Percentiles rank a stretch among this genome's conserved stretches.
phyloP scores from a whole-genome alignment of 352 stramenopile species.

The Globisporangium echinulatum region DNA sequence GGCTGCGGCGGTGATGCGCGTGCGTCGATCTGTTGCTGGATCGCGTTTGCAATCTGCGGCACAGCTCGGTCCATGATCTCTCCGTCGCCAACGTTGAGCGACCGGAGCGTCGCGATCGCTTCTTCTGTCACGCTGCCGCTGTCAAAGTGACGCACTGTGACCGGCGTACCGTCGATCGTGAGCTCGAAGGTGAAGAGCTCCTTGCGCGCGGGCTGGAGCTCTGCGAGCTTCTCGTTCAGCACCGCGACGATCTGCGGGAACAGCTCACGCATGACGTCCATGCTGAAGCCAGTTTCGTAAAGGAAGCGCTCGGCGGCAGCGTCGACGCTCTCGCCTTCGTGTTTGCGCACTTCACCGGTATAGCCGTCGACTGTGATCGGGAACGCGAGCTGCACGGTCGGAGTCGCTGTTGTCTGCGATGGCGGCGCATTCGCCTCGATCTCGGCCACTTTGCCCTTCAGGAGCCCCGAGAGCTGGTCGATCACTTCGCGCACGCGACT shows the following conservation, averaged over 20 bases:
- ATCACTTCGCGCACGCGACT: slow-evolving; percentile 45
- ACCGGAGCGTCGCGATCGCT: slow-evolving; percentile 38
- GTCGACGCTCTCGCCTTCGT: slow-evolving; percentile 49
- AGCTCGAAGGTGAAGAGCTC: slow-evolving; percentile 56
- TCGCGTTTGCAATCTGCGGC: slow-evolving; percentile 56
- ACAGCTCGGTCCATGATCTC: slow-evolving; percentile 45
- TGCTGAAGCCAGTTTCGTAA: slow-evolving; percentile 41
- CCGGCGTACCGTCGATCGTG: slow-evolving; percentile 40
- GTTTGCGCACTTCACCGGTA: slow-evolving; percentile 44
- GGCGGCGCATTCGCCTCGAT: slow-evolving; percentile 21
- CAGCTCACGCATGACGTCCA: slow-evolving; percentile 57
- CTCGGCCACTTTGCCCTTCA: slow-evolving; percentile 58
- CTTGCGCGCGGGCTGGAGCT: slow-evolving; percentile 44
- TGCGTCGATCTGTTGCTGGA: slow-evolving; percentile 36
- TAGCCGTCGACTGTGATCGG: slow-evolving; percentile 51
- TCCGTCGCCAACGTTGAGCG: slow-evolving; percentile 35
- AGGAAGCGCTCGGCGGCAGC: slow-evolving; percentile 64
- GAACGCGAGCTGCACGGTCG: slow-evolving; percentile 51
- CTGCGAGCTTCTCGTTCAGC: slow-evolving; percentile 50
- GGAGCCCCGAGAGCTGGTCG: slow-evolving; percentile 54
- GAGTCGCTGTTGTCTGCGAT: slow-evolving; percentile 8
- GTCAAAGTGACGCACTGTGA: slow-evolving; percentile 66
- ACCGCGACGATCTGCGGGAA: slow-evolving; percentile 53
- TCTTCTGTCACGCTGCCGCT: slow-evolving; percentile 47
- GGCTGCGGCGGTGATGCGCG: background rate